Percentiles rank a stretch among this genome's conserved stretches.
These are phyloP conservation scores for Rhododendron simsii DNA, from an alignment of 148 eudicot genomes.

Conservation along the genomic window DNA sequence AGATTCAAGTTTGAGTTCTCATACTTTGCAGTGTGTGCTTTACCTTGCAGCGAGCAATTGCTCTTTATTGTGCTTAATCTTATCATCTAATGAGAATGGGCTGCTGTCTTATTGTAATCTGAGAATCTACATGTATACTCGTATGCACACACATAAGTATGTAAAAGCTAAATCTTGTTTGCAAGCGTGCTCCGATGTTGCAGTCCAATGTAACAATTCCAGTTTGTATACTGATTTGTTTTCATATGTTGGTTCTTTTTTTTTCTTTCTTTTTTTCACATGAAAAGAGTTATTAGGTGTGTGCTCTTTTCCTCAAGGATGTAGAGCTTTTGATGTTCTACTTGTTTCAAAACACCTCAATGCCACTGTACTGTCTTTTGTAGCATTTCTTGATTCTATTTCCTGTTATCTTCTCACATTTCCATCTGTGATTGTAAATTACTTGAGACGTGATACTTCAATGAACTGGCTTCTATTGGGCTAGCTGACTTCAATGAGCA, in stretches of 20 bases:
- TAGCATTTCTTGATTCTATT: not conserved
- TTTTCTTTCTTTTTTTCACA: not conserved
- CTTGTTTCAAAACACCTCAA: not conserved
- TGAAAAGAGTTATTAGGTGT: not conserved
- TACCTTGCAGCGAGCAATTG: not conserved
- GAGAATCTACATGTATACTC: not conserved
- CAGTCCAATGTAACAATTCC: not conserved
- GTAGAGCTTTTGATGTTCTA: not conserved
- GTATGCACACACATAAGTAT: not conserved
- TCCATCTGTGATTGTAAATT: not conserved
- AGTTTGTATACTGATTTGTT: not conserved
- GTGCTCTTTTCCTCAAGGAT: not conserved
- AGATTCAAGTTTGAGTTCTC: not conserved
- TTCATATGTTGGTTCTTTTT: not conserved
- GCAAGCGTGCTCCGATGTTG: not conserved
- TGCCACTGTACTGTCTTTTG: not conserved
- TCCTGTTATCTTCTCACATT: not conserved
- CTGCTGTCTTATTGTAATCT: not conserved
- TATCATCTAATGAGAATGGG: not conserved
- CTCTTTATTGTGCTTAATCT: not conserved
- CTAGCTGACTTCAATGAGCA: not conserved
- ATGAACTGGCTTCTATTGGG: not conserved
- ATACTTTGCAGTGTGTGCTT: not conserved
- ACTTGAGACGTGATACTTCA: not conserved
- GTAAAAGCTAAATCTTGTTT: not conserved